These are phyloP conservation scores for Podospora australis DNA, from an alignment of 495 filamentous ascomycete species.

Conservation along the genomic window DNA sequence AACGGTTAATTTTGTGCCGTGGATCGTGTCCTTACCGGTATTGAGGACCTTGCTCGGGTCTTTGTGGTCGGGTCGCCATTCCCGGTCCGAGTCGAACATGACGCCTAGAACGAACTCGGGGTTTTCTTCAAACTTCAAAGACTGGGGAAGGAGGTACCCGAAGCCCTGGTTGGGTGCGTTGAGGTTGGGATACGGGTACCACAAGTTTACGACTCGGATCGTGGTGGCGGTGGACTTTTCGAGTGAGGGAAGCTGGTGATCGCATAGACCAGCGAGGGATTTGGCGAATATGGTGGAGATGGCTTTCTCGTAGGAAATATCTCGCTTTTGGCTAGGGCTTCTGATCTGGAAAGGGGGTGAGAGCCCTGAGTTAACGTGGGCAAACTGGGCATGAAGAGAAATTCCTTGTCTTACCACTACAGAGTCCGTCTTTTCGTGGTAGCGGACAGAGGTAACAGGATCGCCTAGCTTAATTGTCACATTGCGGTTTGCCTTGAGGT, in stretches of 20 bases:
- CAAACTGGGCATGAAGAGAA: neutral
- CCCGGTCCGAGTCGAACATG: constrained; percentile 76
- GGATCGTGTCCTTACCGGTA: constrained; percentile 44
- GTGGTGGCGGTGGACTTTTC: constrained; percentile 59
- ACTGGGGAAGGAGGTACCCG: constrained; percentile 78
- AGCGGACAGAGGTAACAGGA: constrained; percentile 30
- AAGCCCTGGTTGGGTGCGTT: constrained; percentile 62
- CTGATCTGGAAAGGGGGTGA: constrained; percentile 21
- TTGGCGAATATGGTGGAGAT: constrained; percentile 63
- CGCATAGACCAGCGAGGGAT: constrained; percentile 38
- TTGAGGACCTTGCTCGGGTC: constrained; percentile 12
- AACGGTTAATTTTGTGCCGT: constrained; percentile 83
- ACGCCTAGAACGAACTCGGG: constrained; percentile 82
- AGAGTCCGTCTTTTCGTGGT: constrained; percentile 10
- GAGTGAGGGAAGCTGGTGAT: constrained; percentile 44
- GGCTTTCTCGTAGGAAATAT: constrained; percentile 50
- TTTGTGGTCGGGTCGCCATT: constrained; percentile 20
- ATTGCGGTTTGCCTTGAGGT: constrained; percentile 40
- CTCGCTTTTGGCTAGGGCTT: constrained; percentile 10
- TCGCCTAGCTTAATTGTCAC: constrained; percentile 47
- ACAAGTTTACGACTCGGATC: constrained; percentile 89
- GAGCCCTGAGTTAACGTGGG: neutral
- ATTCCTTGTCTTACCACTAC: constrained; percentile 11
- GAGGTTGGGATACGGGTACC: constrained; percentile 59
- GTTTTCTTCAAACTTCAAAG: constrained; percentile 64